Base-by-base conservation (phyloP, 2,329 filamentous ascomycete genomes). In the Fusarium continuum region DNA sequence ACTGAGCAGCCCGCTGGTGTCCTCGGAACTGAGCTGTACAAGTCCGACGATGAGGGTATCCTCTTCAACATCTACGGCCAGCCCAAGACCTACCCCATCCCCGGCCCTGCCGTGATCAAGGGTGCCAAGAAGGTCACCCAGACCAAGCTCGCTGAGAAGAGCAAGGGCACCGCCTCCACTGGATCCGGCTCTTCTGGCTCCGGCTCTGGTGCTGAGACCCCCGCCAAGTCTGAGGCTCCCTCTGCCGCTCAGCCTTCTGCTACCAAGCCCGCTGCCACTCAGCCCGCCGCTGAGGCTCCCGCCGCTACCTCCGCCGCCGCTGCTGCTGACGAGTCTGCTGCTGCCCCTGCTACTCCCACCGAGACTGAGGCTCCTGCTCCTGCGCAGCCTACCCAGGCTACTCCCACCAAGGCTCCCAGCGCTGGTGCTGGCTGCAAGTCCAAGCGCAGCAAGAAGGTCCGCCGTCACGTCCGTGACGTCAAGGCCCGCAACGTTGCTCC, bases 1-100 rank as follows among this genome's bases (percentile, higher is more conserved):
- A 68, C 72, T 25, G 76, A 76, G 22, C 72, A 69, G 35, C 74
- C 75, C 22, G 68, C 64, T 29, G 75, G 75, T 47, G 71, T 70
- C 25, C 67, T 76, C 11, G 75, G 70, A 31, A 74, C 72, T 39
- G 64, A 70, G 36, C 72, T 75, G 20, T 70, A 75, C 68, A 73
- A 61, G 48, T 35, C 68, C 36, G 57, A 62, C n/a, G 73, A 76
- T 16, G 54, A 69, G 25, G 74, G 74, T 47, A 75, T 76, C 56
- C 48, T 68, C 38, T 74, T 76, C 69, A 74, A 76, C 69, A 69
- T 73, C 47, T 75, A 74, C 68, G 67, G 41, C 35, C 57, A 53
- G 43, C 48, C 69, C 40, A 64, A 43, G 35, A 58, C 59, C 58
- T 74, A 74, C 66, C 58, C 62, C 41, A 69, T 75, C 47, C 72